Base-by-base conservation (phyloP, 495 filamentous ascomycete species). In the Xeromyces bisporus region DNA sequence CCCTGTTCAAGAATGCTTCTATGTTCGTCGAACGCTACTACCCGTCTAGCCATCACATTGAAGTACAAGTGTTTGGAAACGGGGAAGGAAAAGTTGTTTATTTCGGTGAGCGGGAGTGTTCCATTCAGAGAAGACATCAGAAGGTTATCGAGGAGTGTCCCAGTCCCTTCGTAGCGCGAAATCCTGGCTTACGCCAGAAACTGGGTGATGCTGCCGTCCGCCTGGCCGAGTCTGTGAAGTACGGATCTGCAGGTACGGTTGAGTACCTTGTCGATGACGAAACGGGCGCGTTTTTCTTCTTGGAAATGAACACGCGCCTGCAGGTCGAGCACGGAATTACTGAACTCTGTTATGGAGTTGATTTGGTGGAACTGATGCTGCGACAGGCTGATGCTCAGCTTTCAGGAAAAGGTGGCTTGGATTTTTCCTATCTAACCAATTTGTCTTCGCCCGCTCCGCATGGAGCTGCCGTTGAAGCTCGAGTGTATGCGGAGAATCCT, bases 301-400 rank as follows among this genome's bases (percentile, higher is more conserved):
- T 77, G 3, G 74, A 79, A 41, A 72, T 79, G 67, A 77, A 77
- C 41, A 74, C 73, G 0, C 53, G 73, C 20, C 49, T 77, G 6
- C 74, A 79, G 35, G 73, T 79, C 16, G 74, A 79, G 47, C 74
- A 77, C 46, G 65, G 63, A 9, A 67, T 76, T 31, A 77, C 74
- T 3, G 71, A 79, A 40, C 38, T 69, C 3, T 68, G 66, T 33
- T 69, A 68, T 39, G 56, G 49, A n/a, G 39, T 75, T 15, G 73
- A 77, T 32, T 42, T 77, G 8, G 72, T 77, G 1, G 50, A 59
- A 11, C 44, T 69, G 18, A 70, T 68, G 66, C 40, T 70, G 12
- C 47, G 50, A 40, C 65, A 70, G 48, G 66, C 67, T 15, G 60
- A 69, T 42, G 54, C 49, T 28, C 42, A 62, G 32, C 38, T 58